These are phyloP conservation scores for Epichloe scottii DNA, from an alignment of 2,329 filamentous ascomycete genomes.

Conservation along the genomic window DNA sequence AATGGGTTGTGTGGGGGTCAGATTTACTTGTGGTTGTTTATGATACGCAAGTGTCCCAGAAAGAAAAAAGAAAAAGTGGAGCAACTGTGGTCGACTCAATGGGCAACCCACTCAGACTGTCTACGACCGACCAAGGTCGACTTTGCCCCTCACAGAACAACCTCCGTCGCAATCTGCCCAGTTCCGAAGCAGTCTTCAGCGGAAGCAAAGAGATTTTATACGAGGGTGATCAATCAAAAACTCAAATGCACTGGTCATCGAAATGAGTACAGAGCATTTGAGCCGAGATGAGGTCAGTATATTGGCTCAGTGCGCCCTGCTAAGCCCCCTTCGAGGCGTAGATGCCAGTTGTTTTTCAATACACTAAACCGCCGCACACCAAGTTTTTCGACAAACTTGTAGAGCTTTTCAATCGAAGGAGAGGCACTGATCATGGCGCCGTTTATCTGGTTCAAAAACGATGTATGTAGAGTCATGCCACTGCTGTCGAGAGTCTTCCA, in stretches of 20 bases:
- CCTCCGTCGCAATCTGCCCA: neutral
- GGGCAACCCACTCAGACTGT: neutral
- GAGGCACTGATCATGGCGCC: conserved; percentile 58
- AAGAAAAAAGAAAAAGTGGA: neutral
- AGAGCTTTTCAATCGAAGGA: conserved; percentile 54
- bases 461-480: conserved; percentile 31
- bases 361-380: neutral
- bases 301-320: neutral
- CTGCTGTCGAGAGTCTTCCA: neutral
- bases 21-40: too few species aligned
- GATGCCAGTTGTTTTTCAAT: neutral
- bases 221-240: too few species aligned
- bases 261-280: conserved; percentile 19
- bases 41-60: neutral
- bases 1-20: too few species aligned
- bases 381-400: conserved; percentile 64
- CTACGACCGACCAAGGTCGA: too few species aligned
- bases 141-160: neutral
- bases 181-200: neutral
- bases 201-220: neutral
- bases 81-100: neutral
- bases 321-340: neutral
- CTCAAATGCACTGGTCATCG: neutral
- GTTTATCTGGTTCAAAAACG: conserved; percentile 69
- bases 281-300: conserved; percentile 27